A percentile compares a stretch with the other conserved stretches of the same genome.
phyloP scores from a whole-genome alignment of 768 basidiomycete species.

The Mycena sanguinolenta region DNA sequence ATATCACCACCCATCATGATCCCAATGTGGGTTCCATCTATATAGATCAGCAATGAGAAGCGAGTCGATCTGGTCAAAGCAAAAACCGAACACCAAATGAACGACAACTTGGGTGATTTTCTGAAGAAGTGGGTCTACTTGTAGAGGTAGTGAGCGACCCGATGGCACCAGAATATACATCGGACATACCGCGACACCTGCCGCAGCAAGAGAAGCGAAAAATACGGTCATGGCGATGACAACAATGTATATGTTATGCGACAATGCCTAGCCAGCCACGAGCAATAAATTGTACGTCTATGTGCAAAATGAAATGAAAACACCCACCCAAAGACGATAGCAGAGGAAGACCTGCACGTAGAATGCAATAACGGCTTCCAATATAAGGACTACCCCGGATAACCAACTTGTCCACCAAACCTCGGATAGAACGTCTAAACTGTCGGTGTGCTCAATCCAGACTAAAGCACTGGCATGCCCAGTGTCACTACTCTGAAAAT shows the following conservation, averaged over 20 bases:
- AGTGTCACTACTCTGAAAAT: too few relatives aligned
- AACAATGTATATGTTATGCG: too few relatives aligned
- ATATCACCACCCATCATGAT: not conserved
- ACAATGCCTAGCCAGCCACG: not conserved
- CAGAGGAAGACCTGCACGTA: constrained; percentile 1
- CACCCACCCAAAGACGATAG: too few relatives aligned
- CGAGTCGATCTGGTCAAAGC: not conserved
- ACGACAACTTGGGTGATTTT: not conserved
- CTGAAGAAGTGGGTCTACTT: not conserved
- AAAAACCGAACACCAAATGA: not conserved
- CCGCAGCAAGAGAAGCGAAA: not conserved
- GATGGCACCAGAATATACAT: not conserved
- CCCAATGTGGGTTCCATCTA: not conserved
- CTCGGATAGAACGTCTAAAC: not conserved
- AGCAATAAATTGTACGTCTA: not conserved
- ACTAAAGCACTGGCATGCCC: not conserved
- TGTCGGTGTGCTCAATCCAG: not conserved
- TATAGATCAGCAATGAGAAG: not conserved
- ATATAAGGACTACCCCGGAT: not conserved
- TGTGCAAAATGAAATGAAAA: not conserved
- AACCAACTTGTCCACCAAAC: not conserved
- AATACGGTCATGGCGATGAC: not conserved
- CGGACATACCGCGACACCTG: not conserved
- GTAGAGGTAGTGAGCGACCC: not conserved
- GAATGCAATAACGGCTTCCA: not conserved